Evolutionary conservation across 805 yeast genomes (phyloP), one percentile per base, ranked within the genome.

Genomic region (Candida cerambycidarum): DNA sequence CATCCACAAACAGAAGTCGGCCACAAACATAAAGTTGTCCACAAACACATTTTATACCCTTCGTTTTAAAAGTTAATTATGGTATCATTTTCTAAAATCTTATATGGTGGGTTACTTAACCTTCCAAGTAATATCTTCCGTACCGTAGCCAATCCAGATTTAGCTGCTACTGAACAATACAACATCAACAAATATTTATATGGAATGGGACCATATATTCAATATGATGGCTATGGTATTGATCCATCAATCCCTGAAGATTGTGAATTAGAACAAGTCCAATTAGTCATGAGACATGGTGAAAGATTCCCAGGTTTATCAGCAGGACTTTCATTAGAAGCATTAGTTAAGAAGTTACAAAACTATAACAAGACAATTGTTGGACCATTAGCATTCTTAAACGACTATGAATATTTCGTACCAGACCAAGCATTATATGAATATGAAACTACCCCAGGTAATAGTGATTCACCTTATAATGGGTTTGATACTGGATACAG

Each of bases 231-330:
- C 1, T 76, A 59, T 51, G 85, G 85, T 2, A 71, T 81, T 30
- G 62, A 75, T 12, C 57, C 70, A 15, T 76, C 65, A 8, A 50
- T 67, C 1, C 83, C 85, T n/a, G 65, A 59, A 7, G 67, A 66
- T 34, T 82, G 86, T 59, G 53, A 61, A 5, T 67, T 82, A 42
- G 78, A 78, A 51, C 92, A 85, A 59, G 87, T 84, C 8, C 89
- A 83, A 51, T 62, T 85, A 16, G 63, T 84, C 39, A 80, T 82
- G 51, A 75, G 96, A 55, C 95, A 88, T 56, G 95, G 92, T 15
- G 93, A 86, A 59, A 69, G 95, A 50, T 85, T 71, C 55, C 70
- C 74, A 6, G 58, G 69, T n/a, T 53, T 50, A 24, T 45, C 57
- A 19, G 52, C 46, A 21, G 73, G 73, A 7, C 53, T 50, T 32